Conservation (phyloP, 108 stramenopile species). For the Discostella stelligeroides region DNA sequence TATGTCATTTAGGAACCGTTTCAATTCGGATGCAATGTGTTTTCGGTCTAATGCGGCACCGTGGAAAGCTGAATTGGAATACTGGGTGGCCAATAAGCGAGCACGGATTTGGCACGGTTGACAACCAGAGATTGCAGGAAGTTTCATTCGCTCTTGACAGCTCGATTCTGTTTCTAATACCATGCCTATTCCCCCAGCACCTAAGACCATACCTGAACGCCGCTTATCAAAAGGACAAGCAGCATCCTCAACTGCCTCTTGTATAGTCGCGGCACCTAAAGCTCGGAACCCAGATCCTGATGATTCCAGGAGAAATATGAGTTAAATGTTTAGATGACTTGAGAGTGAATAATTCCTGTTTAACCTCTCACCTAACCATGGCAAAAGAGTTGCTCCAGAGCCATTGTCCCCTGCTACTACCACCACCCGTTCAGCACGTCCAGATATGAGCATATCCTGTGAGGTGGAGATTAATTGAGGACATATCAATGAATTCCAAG, state of each 20-base stretch:
- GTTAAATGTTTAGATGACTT: not conserved
- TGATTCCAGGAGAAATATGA: not conserved
- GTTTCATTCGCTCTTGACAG: constrained; percentile 62
- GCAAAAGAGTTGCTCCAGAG: constrained; percentile 87
- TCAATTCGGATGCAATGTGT: constrained; percentile 92
- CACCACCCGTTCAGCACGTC: constrained; percentile 92
- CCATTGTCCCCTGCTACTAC: constrained; percentile 96
- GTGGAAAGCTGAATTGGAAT: constrained; percentile 94
- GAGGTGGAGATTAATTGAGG: not conserved
- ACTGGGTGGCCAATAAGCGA: constrained; percentile 88
- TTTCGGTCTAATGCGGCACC: constrained; percentile 93
- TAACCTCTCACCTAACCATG: constrained; percentile 81
- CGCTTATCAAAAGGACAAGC: constrained; percentile 93
- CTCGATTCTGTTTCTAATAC: constrained; percentile 89
- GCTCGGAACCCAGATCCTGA: constrained; percentile 88
- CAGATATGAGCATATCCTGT: constrained; percentile 88
- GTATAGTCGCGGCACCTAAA: constrained; percentile 91
- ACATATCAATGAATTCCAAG: not conserved
- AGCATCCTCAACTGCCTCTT: constrained; percentile 75
- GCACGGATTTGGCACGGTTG: constrained; percentile 76
- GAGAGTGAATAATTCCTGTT: not conserved
- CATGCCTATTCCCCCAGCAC: constrained; percentile 94
- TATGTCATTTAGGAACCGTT: constrained; percentile 85
- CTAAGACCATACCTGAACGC: constrained; percentile 93
- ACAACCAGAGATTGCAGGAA: constrained; percentile 38